Percentiles rank a stretch among this genome's conserved stretches.
phyloP scores from a whole-genome alignment of 768 basidiomycete species.

The Auricularia cornea region DNA sequence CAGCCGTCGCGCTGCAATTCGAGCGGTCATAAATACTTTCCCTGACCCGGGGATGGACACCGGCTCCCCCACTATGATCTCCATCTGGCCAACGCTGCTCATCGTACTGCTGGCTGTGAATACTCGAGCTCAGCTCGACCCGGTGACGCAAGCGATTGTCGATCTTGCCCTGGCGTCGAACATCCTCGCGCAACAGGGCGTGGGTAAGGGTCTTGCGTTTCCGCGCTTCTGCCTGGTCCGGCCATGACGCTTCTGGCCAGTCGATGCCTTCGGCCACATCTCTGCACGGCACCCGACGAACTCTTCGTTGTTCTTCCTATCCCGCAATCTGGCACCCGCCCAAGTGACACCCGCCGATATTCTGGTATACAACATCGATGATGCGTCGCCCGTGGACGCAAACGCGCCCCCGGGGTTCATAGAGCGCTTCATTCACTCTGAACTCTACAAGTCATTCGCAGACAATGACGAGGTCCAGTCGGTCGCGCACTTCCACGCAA shows the following conservation, averaged over 20 bases:
- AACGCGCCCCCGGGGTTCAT: background rate
- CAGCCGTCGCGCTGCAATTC: too few relatives aligned
- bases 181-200: background rate
- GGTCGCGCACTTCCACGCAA: background rate
- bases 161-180: background rate
- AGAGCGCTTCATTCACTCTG: background rate
- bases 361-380: background rate
- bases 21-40: too few relatives aligned
- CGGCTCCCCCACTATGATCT: too few relatives aligned
- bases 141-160: background rate
- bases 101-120: too few relatives aligned
- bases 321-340: background rate
- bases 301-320: background rate
- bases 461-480: background rate
- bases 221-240: background rate
- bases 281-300: background rate
- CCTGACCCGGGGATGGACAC: too few relatives aligned
- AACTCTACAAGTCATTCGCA: background rate
- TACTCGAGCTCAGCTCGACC: background rate
- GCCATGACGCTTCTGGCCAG: background rate
- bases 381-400: background rate
- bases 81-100: too few relatives aligned
- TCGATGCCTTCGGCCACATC: background rate
- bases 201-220: background rate
- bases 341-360: background rate